Percentiles rank a stretch among this genome's conserved stretches.
phyloP scores from a whole-genome alignment of 1,284 basidiomycete genomes.

The Athelia psychrophila region DNA sequence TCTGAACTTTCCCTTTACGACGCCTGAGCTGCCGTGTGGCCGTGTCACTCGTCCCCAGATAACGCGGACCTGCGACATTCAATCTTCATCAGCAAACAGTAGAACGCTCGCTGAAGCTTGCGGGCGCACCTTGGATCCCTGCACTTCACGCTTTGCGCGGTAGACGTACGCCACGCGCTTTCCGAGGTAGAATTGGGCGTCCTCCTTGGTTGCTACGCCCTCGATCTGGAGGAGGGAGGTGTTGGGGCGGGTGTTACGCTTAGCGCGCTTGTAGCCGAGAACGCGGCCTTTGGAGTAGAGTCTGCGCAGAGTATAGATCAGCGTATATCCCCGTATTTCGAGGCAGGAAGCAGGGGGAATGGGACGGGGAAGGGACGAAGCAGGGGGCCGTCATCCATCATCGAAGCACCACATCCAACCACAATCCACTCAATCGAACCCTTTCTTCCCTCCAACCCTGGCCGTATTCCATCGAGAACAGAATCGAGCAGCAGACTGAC shows the following conservation, averaged over 20 bases:
- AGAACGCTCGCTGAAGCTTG: no score
- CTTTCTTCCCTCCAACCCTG: no score
- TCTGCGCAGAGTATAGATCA: conserved; percentile 50
- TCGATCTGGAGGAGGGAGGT: conserved; percentile 97
- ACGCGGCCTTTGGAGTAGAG: conserved; percentile 98
- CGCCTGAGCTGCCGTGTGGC: conserved; percentile 92
- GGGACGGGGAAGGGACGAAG: conserved; percentile 4
- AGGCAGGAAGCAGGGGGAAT: background rate
- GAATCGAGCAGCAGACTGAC: background rate
- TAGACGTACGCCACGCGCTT: conserved; percentile 99
- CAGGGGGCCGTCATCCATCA: conserved; percentile 7
- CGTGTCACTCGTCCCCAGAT: conserved; percentile 97
- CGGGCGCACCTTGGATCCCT: conserved; percentile 90
- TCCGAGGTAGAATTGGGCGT: conserved; percentile 97
- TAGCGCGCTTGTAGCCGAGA: conserved; percentile 97
- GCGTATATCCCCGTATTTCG: background rate
- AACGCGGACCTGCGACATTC: no score
- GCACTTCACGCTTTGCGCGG: conserved; percentile 90
- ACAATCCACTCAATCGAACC: conserved; percentile 15
- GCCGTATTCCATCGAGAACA: conserved; percentile 17
- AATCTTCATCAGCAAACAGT: no score
- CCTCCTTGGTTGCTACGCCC: conserved; percentile 92
- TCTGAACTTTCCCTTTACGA: conserved; percentile 97
- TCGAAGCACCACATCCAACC: background rate
- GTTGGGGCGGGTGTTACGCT: conserved; percentile 94